Percentiles rank a stretch among this genome's conserved stretches.
Conservation (phyloP, 495 filamentous ascomycete species). For the Chaetomidium leptoderma region DNA sequence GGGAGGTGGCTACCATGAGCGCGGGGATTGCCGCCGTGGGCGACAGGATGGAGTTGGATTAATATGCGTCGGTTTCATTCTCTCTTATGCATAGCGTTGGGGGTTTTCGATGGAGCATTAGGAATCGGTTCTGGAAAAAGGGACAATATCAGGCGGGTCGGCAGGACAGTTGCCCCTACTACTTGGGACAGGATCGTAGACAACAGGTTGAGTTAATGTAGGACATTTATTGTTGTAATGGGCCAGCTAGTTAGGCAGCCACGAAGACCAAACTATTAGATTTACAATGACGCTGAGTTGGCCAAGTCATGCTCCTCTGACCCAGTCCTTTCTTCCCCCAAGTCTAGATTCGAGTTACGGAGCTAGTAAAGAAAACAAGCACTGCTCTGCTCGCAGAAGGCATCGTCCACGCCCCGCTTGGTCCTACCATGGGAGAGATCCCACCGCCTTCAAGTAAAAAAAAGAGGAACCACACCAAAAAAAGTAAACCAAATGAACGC, state of each 20-base stretch:
- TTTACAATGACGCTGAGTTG: background rate
- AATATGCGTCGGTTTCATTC: constrained; percentile 4
- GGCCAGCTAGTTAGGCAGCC: background rate
- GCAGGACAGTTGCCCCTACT: background rate
- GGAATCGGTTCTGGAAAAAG: background rate
- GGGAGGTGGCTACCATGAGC: constrained; percentile 32
- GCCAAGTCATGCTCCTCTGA: background rate
- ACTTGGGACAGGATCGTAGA: background rate
- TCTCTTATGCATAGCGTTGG: constrained; percentile 25
- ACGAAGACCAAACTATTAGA: background rate
- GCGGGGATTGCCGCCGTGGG: constrained; percentile 37
- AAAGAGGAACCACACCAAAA: constrained; percentile 12
- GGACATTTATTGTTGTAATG: background rate
- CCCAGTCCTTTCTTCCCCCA: background rate
- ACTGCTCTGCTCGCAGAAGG: background rate
- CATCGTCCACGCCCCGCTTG: background rate
- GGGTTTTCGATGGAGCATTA: constrained; percentile 9
- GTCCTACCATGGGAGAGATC: background rate
- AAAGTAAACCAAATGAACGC: constrained; percentile 22
- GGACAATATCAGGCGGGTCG: background rate
- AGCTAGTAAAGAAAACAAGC: background rate
- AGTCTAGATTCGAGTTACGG: background rate
- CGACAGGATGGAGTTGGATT: constrained; percentile 45
- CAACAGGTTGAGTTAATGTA: too few relatives aligned
- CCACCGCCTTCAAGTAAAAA: background rate